A percentile compares a stretch with the other conserved stretches of the same genome.
Evolutionary conservation across 148 eudicot species (phyloP).

Genomic region (Limonium bicolor): DNA sequence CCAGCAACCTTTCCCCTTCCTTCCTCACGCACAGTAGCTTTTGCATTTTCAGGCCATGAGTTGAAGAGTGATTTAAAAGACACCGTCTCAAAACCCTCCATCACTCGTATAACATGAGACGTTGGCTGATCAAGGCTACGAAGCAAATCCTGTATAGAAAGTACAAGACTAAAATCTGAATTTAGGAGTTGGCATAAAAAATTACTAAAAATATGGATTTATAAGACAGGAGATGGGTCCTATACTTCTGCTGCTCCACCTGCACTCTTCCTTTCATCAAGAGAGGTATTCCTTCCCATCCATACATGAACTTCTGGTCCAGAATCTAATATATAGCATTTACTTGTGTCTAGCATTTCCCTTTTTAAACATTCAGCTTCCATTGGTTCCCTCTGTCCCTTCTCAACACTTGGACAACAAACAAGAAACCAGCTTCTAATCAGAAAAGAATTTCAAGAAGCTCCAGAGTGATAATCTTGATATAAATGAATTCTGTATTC

Average conservation of each 20-base stretch:
- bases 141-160: slow-evolving; percentile 46
- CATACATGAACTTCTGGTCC: slow-evolving; percentile 71
- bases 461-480: no score
- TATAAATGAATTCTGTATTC: no score
- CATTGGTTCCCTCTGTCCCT: slow-evolving; percentile 46
- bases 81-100: slow-evolving; percentile 81
- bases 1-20: slow-evolving; percentile 97
- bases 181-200: not conserved
- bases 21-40: slow-evolving; percentile 64
- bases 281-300: slow-evolving; percentile 75
- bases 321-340: slow-evolving; percentile 79
- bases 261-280: slow-evolving; percentile 67
- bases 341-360: slow-evolving; percentile 53
- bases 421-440: not conserved
- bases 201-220: not conserved
- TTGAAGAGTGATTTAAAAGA: slow-evolving; percentile 50
- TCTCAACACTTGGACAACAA: slow-evolving; percentile 42
- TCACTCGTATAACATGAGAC: slow-evolving; percentile 56
- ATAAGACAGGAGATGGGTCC: not conserved
- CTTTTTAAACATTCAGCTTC: slow-evolving; percentile 48
- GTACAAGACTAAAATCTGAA: not conserved
- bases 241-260: slow-evolving; percentile 78
- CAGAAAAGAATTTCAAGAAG: no score
- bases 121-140: slow-evolving; percentile 48
- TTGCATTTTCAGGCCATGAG: slow-evolving; percentile 62